Evolutionary conservation across 208 protist species (phyloP).

Genomic region (Leishmania arabica): DNA sequence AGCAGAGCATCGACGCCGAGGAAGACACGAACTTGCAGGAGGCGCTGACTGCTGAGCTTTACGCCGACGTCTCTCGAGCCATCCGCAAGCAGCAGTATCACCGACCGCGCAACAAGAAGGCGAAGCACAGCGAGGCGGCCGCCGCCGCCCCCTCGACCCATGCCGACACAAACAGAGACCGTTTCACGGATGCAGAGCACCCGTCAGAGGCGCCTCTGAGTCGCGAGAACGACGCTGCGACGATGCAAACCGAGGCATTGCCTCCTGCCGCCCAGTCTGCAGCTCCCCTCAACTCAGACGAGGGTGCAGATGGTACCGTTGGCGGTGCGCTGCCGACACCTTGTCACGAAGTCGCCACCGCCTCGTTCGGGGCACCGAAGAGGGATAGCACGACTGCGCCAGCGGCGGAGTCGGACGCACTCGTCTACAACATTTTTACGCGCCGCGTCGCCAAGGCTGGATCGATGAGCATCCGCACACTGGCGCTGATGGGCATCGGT

Average conservation of each 20-base stretch:
- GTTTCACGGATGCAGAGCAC: not conserved
- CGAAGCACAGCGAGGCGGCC: not conserved
- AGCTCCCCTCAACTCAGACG: not conserved
- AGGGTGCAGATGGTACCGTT: not conserved
- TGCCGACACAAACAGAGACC: not conserved
- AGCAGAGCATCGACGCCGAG: not conserved
- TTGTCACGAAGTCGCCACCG: not conserved
- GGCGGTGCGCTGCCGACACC: not conserved
- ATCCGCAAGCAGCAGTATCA: conserved; percentile 12
- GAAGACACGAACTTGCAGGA: conserved; percentile 11
- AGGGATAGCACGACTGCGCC: not conserved
- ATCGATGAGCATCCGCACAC: conserved; percentile 44
- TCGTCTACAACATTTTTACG: conserved; percentile 89
- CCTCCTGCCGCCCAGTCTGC: not conserved
- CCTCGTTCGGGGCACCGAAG: not conserved
- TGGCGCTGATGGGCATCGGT: conserved; percentile 67
- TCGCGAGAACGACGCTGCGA: not conserved
- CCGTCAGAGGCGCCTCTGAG: not conserved
- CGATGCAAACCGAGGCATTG: not conserved
- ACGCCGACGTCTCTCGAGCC: conserved; percentile 19
- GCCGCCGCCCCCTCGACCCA: not conserved
- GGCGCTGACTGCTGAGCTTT: conserved; percentile 19
- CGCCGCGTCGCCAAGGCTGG: conserved; percentile 61
- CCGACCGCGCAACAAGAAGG: not conserved
- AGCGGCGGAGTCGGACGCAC: conserved; percentile 10